Conservation (phyloP, 2,329 filamentous ascomycete species). For the Sphaceloma murrayae region DNA sequence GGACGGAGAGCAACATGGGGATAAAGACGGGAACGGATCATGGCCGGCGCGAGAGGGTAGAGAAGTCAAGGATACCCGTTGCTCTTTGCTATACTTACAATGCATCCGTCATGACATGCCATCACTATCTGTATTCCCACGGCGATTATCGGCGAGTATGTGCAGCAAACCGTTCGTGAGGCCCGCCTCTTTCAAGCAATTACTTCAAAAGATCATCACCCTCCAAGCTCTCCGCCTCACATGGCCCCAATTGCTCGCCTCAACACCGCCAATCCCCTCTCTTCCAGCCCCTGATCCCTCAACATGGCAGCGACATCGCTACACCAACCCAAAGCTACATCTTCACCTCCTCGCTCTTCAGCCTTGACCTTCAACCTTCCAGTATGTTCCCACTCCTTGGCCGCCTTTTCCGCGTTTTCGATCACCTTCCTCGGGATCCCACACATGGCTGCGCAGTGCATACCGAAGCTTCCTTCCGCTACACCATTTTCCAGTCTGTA, state of each 20-base stretch:
- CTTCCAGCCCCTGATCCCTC: constrained; percentile 38
- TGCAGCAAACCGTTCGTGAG: too few species aligned
- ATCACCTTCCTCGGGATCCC: constrained; percentile 79
- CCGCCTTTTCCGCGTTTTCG: constrained; percentile 76
- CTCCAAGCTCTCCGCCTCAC: constrained; percentile 28
- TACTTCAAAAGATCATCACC: neutral
- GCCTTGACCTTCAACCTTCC: constrained; percentile 76
- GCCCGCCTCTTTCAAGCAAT: neutral
- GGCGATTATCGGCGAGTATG: neutral
- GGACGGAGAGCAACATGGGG: too few species aligned
- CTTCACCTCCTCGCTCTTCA: constrained; percentile 57
- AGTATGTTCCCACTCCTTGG: constrained; percentile 90
- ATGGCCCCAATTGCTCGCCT: constrained; percentile 47
- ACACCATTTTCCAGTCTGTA: constrained; percentile 91
- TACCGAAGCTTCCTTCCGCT: constrained; percentile 92
- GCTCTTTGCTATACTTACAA: constrained; percentile 3
- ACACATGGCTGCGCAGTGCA: constrained; percentile 99
- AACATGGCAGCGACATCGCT: constrained; percentile 79
- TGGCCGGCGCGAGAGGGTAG: too few species aligned
- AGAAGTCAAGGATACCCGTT: too few species aligned
- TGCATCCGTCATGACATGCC: neutral
- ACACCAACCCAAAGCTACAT: constrained; percentile 73
- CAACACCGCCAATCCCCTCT: constrained; percentile 47
- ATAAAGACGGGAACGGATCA: too few species aligned
- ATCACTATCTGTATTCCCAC: neutral